Evolutionary conservation across 177 flowering plant species (phyloP), one percentile per base, ranked within the genome.

Genomic region (Tripterygium wilfordii): DNA sequence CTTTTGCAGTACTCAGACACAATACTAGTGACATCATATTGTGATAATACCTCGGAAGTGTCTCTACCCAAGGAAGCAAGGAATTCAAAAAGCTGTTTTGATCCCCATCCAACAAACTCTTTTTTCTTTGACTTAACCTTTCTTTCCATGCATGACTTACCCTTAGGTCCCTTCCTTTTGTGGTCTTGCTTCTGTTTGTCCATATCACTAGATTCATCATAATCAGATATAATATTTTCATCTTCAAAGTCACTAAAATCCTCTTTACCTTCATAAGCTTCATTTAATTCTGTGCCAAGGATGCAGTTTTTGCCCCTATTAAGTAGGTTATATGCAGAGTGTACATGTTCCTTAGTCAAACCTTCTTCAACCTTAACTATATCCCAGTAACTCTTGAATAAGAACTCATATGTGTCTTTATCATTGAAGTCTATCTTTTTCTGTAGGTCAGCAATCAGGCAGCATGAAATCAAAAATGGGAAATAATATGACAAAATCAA

Each of bases 101-200:
- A 83, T 18, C 79, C 96, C 98, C 98, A 88, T 22, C 94, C 88
- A 39, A 58, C 35, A 33, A 77, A 88, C 57, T 77, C 79, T 21
- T 62, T 42, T 23, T 36, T 35, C 41, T 41, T 53, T 20, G 53
- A 30, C 13, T 47, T 48, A 10, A 7, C 40, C 30, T 30, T 81
- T 61, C 23, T 47, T 51, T 20, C 31, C 58, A 53, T 82, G 78
- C 27, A 49, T 0, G 42, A 75, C 70, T 49, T 47, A 67, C 56
- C 52, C 74, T 49, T 55, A 14, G 30, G 17, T 45, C 23, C 43
- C 48, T 63, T 67, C 25, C 52, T 65, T 59, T 79, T 53, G 19
- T 31, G 46, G 2, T 2, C 14, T 29, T 25, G 31, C 2, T 36
- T 28, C 12, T 27, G 15, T 20, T 42, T 27, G 16, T 37, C 22